Conservation (phyloP, 164 flowering plant genomes). For the Tetracentron sinense region DNA sequence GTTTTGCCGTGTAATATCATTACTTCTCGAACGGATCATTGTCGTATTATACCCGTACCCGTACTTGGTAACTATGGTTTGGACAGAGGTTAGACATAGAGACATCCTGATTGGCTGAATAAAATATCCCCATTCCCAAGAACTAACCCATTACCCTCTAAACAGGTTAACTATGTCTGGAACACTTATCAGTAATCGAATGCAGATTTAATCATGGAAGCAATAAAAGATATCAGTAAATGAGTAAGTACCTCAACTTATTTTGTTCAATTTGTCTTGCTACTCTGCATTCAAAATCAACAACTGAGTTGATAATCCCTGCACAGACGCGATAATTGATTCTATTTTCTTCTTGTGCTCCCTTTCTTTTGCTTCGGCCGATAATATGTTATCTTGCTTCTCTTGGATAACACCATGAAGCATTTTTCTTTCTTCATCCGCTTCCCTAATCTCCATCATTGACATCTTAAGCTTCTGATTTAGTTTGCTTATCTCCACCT, state of each 20-base stretch:
- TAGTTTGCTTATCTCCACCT: slow-evolving; percentile 30
- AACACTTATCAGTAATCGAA: background rate
- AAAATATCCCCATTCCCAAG: background rate
- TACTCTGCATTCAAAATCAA: slow-evolving; percentile 43
- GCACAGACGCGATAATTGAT: slow-evolving; percentile 20
- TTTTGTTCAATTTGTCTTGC: slow-evolving; percentile 29
- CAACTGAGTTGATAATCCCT: slow-evolving; percentile 27
- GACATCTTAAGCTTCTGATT: slow-evolving; percentile 34
- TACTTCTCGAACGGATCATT: no score
- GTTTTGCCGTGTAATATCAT: no score
- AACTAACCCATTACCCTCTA: background rate
- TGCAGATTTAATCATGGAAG: background rate
- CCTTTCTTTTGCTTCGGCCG: slow-evolving; percentile 35
- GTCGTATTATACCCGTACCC: no score
- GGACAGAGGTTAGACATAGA: background rate
- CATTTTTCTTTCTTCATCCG: slow-evolving; percentile 28
- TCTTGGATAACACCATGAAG: slow-evolving; percentile 32
- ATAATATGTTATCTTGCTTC: slow-evolving; percentile 24
- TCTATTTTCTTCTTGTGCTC: slow-evolving; percentile 47
- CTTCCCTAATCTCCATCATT: slow-evolving; percentile 24
- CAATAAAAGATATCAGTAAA: background rate
- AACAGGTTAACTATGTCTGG: no score
- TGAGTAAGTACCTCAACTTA: slow-evolving; percentile 43
- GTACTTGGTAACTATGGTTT: no score
- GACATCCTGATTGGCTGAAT: background rate